Percentiles rank a stretch among this genome's conserved stretches.
phyloP scores from a whole-genome alignment of 2,329 filamentous ascomycete genomes.

The Verruconis gallopava region DNA sequence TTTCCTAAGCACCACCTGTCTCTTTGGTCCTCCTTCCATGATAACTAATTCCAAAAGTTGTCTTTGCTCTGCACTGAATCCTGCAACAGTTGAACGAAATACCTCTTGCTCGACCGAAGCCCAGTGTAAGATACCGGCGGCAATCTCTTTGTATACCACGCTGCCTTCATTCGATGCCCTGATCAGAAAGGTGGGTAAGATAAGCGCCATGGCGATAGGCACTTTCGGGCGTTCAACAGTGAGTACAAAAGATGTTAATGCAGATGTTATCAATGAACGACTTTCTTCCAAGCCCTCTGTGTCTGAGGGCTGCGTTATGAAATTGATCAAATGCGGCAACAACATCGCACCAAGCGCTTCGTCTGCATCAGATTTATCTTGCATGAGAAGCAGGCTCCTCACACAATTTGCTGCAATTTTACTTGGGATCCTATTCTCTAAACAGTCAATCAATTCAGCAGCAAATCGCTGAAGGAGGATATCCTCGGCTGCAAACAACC shows the following conservation, averaged over 20 bases:
- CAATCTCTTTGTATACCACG: conserved; percentile 56
- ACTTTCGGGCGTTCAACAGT: conserved; percentile 29
- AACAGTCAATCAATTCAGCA: conserved; percentile 71
- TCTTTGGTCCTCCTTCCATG: conserved; percentile 30
- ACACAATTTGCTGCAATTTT: conserved; percentile 87
- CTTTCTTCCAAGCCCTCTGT: conserved; percentile 71
- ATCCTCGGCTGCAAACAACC: conserved; percentile 61
- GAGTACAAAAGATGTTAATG: conserved; percentile 59
- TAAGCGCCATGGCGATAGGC: conserved; percentile 55
- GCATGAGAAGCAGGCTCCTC: conserved; percentile 64
- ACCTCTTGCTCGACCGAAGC: conserved; percentile 58
- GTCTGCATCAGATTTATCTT: conserved; percentile 41
- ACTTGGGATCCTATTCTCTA: conserved; percentile 67
- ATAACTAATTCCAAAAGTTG: conserved; percentile 72
- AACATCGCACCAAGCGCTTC: conserved; percentile 62
- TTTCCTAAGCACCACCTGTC: conserved; percentile 36
- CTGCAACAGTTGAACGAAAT: conserved; percentile 62
- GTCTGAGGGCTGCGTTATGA: conserved; percentile 36
- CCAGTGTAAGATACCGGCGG: conserved; percentile 63
- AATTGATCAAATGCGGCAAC: conserved; percentile 61
- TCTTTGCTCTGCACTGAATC: conserved; percentile 58
- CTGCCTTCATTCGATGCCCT: conserved; percentile 52
- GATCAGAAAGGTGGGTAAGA: conserved; percentile 64
- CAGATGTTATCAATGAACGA: conserved; percentile 56
- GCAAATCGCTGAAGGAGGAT: conserved; percentile 62